Percentiles rank a stretch among this genome's conserved stretches.
phyloP scores from a whole-genome alignment of 371 early-diverging fungal genomes.

The Mortierella sp. region DNA sequence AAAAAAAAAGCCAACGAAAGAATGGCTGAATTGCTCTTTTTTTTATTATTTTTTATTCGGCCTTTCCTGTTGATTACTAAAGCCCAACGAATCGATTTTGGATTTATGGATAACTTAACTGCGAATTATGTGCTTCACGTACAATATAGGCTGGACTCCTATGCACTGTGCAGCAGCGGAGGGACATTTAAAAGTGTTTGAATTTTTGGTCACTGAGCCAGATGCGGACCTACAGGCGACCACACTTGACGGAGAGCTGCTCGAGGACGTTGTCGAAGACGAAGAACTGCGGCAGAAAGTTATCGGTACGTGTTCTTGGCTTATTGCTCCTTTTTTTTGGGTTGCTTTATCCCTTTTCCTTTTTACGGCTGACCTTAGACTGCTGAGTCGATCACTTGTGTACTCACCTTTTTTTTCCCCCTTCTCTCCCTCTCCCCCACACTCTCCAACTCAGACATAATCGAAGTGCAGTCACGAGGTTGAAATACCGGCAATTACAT shows the following conservation, averaged over 20 bases:
- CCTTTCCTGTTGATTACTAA: not conserved
- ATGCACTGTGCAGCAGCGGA: slow-evolving; percentile 77
- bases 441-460: slow-evolving; percentile 14
- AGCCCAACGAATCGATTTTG: not conserved
- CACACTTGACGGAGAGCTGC: slow-evolving; percentile 47
- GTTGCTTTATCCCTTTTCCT: not conserved
- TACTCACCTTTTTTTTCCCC: not conserved
- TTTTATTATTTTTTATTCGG: too few species aligned
- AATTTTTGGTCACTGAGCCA: slow-evolving; percentile 51
- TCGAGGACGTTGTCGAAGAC: slow-evolving; percentile 56
- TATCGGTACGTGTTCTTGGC: slow-evolving; percentile 25
- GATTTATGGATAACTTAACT: not conserved
- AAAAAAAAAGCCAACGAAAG: not conserved
- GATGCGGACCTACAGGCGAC: slow-evolving; percentile 44
- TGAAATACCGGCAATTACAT: not conserved
- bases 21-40: not conserved
- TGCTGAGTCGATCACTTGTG: not conserved
- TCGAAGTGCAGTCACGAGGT: slow-evolving; percentile 39
- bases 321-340: not conserved
- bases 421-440: too few species aligned
- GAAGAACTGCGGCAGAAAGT: slow-evolving; percentile 48
- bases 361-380: not conserved
- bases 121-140: not conserved
- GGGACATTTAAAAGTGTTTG: slow-evolving; percentile 65
- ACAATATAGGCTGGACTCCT: slow-evolving; percentile 71